Evolutionary conservation across 345 rosid genomes (phyloP).

Genomic region (Gossypium stocksii): DNA sequence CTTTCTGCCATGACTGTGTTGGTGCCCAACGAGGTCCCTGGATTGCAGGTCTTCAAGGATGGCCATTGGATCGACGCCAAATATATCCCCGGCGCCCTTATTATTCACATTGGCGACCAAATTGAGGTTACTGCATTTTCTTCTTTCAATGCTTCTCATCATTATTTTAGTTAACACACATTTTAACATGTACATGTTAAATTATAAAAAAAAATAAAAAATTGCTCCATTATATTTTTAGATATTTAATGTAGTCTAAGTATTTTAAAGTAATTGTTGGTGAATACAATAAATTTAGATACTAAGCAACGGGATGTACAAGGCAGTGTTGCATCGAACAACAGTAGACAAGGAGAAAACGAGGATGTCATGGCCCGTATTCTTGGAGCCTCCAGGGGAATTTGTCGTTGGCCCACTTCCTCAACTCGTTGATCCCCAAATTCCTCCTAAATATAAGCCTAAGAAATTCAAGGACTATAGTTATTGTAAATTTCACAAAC

Average conservation of each 20-base stretch:
- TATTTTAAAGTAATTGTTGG: too few species aligned
- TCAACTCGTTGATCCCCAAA: conserved; percentile 35
- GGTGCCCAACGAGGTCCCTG: conserved; percentile 79
- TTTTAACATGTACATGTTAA: too few species aligned
- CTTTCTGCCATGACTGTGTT: conserved; percentile 63
- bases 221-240: too few species aligned
- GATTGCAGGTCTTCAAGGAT: conserved; percentile 72
- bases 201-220: too few species aligned
- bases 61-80: conserved; percentile 62
- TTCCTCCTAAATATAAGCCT: conserved; percentile 56
- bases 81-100: conserved; percentile 68
- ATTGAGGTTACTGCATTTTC: conserved; percentile 41
- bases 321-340: conserved; percentile 61
- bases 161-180: too few species aligned
- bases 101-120: conserved; percentile 83
- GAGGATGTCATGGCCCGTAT: conserved; percentile 98
- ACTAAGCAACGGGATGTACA: conserved; percentile 70
- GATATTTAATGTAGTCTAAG: too few species aligned
- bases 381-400: conserved; percentile 74
- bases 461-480: conserved; percentile 61
- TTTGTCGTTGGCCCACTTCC: conserved; percentile 59
- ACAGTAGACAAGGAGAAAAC: conserved; percentile 63
- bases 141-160: not conserved
- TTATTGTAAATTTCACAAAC: conserved; percentile 72
- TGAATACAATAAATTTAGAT: conserved; percentile 34